Percentiles rank a stretch among this genome's conserved stretches.
These are phyloP conservation scores for Kuraishia floccosa DNA, from an alignment of 805 yeast genomes.

Conservation along the genomic window DNA sequence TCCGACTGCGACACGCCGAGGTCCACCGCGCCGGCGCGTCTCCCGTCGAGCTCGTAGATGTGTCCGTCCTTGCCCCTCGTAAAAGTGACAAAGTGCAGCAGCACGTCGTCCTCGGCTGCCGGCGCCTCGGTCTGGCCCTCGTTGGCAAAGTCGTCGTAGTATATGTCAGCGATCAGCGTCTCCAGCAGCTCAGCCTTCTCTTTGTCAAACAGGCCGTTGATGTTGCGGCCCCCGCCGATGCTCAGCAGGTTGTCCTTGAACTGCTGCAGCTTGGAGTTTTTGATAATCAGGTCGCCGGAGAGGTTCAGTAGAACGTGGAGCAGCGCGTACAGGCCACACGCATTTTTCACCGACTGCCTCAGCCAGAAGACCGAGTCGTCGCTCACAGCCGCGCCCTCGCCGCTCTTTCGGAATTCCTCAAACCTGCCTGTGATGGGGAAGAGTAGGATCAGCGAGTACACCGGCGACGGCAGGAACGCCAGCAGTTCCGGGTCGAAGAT, in stretches of 20 bases:
- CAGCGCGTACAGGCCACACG: slow-evolving; percentile 88
- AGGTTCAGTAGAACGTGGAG: slow-evolving; percentile 46
- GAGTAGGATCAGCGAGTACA: slow-evolving; percentile 60
- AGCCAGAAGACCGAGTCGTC: slow-evolving; percentile 51
- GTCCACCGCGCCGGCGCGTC: slow-evolving; percentile 66
- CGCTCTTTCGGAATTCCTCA: slow-evolving; percentile 31
- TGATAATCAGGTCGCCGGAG: slow-evolving; percentile 30
- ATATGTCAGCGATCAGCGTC: slow-evolving; percentile 17
- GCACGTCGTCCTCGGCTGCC: slow-evolving; percentile 34
- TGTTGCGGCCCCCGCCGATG: slow-evolving; percentile 1
- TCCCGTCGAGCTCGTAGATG: slow-evolving; percentile 81
- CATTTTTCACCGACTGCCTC: slow-evolving; percentile 75
- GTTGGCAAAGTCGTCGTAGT: slow-evolving; percentile 26
- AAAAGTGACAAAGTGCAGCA: slow-evolving; percentile 71
- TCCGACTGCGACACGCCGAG: slow-evolving; percentile 30
- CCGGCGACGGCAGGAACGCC: slow-evolving; percentile 74
- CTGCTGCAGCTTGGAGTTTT: slow-evolving; percentile 16
- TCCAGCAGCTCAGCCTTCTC: slow-evolving; percentile 15
- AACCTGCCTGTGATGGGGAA: slow-evolving; percentile 67
- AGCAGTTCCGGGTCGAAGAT: slow-evolving; percentile 76
- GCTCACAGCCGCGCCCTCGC: slow-evolving; percentile 2
- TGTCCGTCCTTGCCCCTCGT: slow-evolving; percentile 41
- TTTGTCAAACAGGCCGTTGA: slow-evolving; percentile 7
- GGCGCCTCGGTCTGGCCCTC: slow-evolving; percentile 67
- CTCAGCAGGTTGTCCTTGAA: slow-evolving; percentile 7